Evolutionary conservation across 495 filamentous ascomycete genomes (phyloP), one percentile per base, ranked within the genome.

Genomic region (Aeminium ludgeri): DNA sequence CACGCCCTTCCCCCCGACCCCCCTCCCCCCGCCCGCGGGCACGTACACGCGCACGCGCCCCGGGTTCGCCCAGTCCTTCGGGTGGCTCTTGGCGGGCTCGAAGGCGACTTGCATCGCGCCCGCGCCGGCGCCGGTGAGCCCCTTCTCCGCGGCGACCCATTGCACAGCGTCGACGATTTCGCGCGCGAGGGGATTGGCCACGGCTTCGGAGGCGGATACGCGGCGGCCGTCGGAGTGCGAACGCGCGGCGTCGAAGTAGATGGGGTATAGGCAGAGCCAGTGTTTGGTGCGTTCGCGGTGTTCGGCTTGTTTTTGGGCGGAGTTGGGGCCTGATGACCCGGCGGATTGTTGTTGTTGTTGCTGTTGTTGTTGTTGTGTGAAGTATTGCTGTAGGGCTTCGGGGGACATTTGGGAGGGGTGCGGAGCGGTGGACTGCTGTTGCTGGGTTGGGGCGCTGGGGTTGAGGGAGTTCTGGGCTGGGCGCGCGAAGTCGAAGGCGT

Each of bases 31-130:
- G 31, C 48, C 53, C 38, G 72, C 63, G 57, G 82, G 82, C 12
- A 95, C 60, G 51, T 73, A 60, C 16, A 94, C 73, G 37, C 82
- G 70, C 48, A 97, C 85, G 20, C 89, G 68, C 0, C 89, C 89
- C 10, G 89, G 89, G 62, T 97, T 97, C 27, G 78, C 80, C 89
- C 89, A 97, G 62, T 97, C 89, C 61, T 86, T 86, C 0, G 89
- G 89, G 63, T 97, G 89, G 34, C 76, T 66, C 63, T 93, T 94
- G 50, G 77, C 80, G 0, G 86, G 85, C 59, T 97, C 89, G 57
- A 94, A 78, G 4, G 86, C 78, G 23, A 77, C 74, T 20, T 73
- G 69, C 43, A 95, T 59, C 23, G 28, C 5, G 3, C 4, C 10
- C 17, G 38, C 28, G 7, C 45, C 23, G 1, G 20, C 23, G 18